Evolutionary conservation across 495 filamentous ascomycete genomes (phyloP), one percentile per base, ranked within the genome.

Genomic region (Neurospora sp.): DNA sequence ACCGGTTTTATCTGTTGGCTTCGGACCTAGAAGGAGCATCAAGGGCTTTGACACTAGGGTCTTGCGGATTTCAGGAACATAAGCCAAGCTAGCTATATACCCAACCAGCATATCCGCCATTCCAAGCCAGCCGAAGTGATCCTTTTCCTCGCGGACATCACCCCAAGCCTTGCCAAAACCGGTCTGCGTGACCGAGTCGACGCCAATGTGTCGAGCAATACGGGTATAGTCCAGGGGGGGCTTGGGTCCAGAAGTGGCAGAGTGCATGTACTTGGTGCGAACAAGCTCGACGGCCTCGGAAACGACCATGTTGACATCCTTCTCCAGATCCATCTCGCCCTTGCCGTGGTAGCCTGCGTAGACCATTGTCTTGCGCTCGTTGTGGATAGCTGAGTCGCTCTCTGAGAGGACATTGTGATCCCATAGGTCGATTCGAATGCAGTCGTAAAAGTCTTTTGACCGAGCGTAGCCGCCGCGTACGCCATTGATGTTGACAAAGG

Each of bases 181-280:
- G 4, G 83, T 73, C 10, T 79, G 78, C 6, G 82, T 80, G 70
- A 85, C 83, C 3, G 85, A 74, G 72, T 88, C 86, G n/a, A 87
- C 72, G 8, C 27, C 22, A 22, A 75, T 70, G 39, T 46, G 66
- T 53, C 74, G 27, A 38, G 71, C 68, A 37, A 68, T 38, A 5
- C 37, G 27, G 7, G 68, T 31, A 61, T 39, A 75, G 37, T 71
- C 69, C 35, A 71, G 14, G 6, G 12, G 6, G 12, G 27, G 27
- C 53, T 61, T 61, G 53, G 53, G 27, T 18, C 22, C 84, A 84
- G 70, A 86, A 84, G 76, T 74, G 86, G 42, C 82, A 76, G 3
- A 81, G 77, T 11, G 78, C 76, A 70, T 61, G 27, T 61, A 61
- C 53, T 61, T 61, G 12, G 27, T 18, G 53, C 53, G 53, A 18